These are phyloP conservation scores for Ulmus americana DNA, from an alignment of 331 rosid species.

Conservation along the genomic window DNA sequence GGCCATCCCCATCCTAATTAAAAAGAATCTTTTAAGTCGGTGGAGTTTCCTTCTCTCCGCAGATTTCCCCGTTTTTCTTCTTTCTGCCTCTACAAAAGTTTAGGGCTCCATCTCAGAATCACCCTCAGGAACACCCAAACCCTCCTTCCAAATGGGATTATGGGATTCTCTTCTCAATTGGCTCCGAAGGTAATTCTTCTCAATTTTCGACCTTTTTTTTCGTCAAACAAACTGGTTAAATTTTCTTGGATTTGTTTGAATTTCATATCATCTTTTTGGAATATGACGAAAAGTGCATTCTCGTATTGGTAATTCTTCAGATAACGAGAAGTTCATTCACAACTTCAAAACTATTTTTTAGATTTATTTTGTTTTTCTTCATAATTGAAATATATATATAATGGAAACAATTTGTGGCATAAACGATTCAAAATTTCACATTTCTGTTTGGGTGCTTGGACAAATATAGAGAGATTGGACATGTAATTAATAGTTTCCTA, in stretches of 20 bases:
- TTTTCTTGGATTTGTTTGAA: neutral
- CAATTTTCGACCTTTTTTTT: neutral
- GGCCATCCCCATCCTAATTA: neutral
- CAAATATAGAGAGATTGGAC: too few species aligned
- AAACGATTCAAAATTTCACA: neutral
- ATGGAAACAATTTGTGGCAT: neutral
- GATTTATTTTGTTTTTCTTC: neutral
- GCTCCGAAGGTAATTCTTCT: constrained; percentile 69
- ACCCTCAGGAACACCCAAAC: neutral
- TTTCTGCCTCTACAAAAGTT: neutral
- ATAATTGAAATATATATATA: neutral
- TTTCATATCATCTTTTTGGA: neutral
- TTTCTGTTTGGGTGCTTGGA: neutral
- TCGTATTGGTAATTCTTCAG: neutral
- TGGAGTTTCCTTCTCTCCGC: constrained; percentile 10
- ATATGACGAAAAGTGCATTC: neutral
- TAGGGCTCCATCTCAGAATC: neutral
- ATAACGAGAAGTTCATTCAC: neutral
- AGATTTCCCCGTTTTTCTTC: neutral
- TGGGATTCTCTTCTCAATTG: constrained; percentile 84
- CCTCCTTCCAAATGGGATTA: constrained; percentile 53
- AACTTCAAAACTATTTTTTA: neutral
- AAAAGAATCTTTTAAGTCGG: constrained; percentile 16
- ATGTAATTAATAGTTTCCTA: too few species aligned
- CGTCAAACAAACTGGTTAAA: neutral